These are phyloP conservation scores for Tillandsia fasciculata DNA, from an alignment of 176 grass and related monocot genomes.

Conservation along the genomic window DNA sequence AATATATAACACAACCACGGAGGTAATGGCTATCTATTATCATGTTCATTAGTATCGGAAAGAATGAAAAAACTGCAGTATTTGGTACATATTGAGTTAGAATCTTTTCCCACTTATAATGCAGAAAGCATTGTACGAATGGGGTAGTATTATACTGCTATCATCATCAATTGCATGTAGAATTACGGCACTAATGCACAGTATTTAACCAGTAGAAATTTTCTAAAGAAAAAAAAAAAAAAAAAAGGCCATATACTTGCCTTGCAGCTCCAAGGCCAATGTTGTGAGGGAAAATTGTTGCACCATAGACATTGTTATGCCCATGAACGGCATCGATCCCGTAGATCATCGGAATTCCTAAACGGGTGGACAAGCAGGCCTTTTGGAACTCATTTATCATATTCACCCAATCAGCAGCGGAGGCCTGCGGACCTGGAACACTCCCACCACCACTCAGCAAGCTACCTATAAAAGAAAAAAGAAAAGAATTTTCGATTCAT, in stretches of 20 bases:
- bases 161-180: too few relatives aligned
- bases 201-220: not conserved
- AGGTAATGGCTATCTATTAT: too few relatives aligned
- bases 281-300: conserved; percentile 97
- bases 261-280: conserved; percentile 80
- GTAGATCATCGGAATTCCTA: conserved; percentile 93
- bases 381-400: conserved; percentile 75
- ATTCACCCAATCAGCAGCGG: conserved; percentile 42
- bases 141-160: too few relatives aligned
- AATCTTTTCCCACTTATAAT: too few relatives aligned
- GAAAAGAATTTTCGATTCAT: not conserved
- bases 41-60: too few relatives aligned
- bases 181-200: too few relatives aligned
- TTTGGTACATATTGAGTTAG: too few relatives aligned
- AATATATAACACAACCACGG: too few relatives aligned
- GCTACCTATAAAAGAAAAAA: conserved; percentile 40
- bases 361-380: conserved; percentile 51
- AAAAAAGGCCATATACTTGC: conserved; percentile 18
- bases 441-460: conserved; percentile 88
- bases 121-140: too few relatives aligned
- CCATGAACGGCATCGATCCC: conserved; percentile 96
- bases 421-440: conserved; percentile 50
- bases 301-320: conserved; percentile 87
- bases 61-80: too few relatives aligned
- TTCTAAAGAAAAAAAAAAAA: not conserved